Conservation (phyloP, 2,329 filamentous ascomycete genomes). For the Fusarium beomiforme region DNA sequence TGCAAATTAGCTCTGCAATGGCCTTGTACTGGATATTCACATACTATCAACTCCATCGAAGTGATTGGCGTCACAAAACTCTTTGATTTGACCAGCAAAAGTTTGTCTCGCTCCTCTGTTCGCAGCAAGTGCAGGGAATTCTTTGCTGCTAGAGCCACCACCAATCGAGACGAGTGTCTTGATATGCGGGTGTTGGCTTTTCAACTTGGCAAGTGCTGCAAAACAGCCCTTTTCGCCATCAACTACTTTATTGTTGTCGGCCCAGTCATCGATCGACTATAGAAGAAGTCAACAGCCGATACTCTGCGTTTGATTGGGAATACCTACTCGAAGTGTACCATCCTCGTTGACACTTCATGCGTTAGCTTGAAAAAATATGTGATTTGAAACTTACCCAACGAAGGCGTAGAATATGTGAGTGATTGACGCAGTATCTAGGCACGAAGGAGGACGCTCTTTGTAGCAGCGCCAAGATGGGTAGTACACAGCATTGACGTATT, state of each 20-base stretch:
- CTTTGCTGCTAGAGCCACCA: constrained; percentile 70
- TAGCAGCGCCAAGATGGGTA: constrained; percentile 75
- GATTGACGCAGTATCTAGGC: constrained; percentile 63
- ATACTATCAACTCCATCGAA: constrained; percentile 73
- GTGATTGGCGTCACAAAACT: constrained; percentile 64
- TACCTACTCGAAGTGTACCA: constrained; percentile 53
- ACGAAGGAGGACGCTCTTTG: constrained; percentile 67
- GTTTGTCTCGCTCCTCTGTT: constrained; percentile 57
- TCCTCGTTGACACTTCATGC: constrained; percentile 47
- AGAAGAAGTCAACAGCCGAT: neutral
- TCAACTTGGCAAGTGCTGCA: constrained; percentile 66
- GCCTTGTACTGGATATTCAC: neutral
- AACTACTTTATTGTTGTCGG: constrained; percentile 67
- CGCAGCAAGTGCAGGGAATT: constrained; percentile 67
- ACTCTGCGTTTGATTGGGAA: neutral
- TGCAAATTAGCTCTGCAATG: neutral
- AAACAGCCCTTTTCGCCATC: constrained; percentile 70
- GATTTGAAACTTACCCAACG: constrained; percentile 53
- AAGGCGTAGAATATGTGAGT: constrained; percentile 75
- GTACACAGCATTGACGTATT: constrained; percentile 59
- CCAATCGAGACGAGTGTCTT: constrained; percentile 72
- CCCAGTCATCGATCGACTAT: constrained; percentile 68
- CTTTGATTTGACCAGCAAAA: constrained; percentile 64
- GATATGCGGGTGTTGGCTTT: constrained; percentile 64
- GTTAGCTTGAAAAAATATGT: constrained; percentile 9